phyloP scores from a whole-genome alignment of 169 alveolate genomes.

The Neospora caninum region DNA sequence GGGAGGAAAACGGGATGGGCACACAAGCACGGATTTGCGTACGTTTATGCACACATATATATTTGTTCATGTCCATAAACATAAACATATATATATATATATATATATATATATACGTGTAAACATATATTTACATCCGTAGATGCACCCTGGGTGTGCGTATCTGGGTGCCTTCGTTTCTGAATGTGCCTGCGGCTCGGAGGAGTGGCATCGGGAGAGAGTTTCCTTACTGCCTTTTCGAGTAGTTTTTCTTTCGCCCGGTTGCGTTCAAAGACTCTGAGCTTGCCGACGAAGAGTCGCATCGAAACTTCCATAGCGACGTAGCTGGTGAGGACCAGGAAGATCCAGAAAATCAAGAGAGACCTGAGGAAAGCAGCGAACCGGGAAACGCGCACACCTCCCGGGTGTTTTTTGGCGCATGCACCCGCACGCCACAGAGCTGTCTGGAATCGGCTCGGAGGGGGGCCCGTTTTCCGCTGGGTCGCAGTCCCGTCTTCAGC shows the following conservation, averaged over 20 bases:
- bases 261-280: conserved; percentile 29
- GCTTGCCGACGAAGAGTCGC: background rate
- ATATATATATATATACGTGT: background rate
- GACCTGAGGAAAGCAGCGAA: background rate
- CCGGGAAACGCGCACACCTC: no score
- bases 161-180: background rate
- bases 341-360: background rate
- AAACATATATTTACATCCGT: background rate
- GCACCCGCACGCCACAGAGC: no score
- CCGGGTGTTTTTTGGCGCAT: no score
- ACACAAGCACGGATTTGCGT: background rate
- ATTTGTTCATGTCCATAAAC: background rate
- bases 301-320: background rate
- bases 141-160: background rate
- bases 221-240: background rate
- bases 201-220: background rate
- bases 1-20: background rate
- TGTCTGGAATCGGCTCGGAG: no score
- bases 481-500: no score
- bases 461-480: no score
- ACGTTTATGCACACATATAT: background rate
- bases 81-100: background rate
- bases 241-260: background rate
- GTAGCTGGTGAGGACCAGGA: background rate
- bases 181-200: no score